Base-by-base conservation (phyloP, 2,329 filamentous ascomycete species). In the Phaeoacremonium minimum region DNA sequence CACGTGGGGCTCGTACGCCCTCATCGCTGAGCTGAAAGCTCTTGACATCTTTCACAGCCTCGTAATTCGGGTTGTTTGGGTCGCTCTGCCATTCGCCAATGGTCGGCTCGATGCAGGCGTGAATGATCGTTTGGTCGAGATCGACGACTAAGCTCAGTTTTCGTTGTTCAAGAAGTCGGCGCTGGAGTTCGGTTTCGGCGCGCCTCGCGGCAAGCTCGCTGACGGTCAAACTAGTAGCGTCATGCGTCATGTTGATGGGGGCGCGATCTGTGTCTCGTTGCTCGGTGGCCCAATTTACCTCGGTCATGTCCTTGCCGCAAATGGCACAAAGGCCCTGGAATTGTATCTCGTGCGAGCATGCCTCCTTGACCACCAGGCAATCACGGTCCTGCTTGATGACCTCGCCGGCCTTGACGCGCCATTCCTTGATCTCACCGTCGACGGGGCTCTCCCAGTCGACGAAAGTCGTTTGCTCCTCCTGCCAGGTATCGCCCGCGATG, bases 101-200 rank as follows among this genome's bases (percentile, higher is more conserved):
- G 1, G 93, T 98, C 6, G 90, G 91, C 50, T 98, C 93, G 52
- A 97, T 94, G 44, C 89, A 95, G 17, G 93, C 93, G 60, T 98
- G 93, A 48, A 98, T 98, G 52, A 98, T 93, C 39, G 93, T 98
- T 67, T 97, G 91, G 58, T 98, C 93, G 37, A 98, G 72, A 71
- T 98, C 93, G 49, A 98, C 93, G 17, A 98, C 93, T 30, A 98
- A 73, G 31, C 87, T 95, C 30, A 98, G 75, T 65, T 95, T 95
- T 48, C 85, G 80, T 43, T 85, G 78, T 41, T 81, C 74, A 30
- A 98, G 69, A 29, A 98, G 71, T 15, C 91, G 82, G 42, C 81
- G 77, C 66, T 96, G 95, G 12, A 88, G 77, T 49, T 95, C 85
- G 55, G 90, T 82, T 61, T 97, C 91, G 39, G 87, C 83, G 46